These are phyloP conservation scores for Oemleria cerasiformis DNA, from an alignment of 306 rosid genomes.

Conservation along the genomic window DNA sequence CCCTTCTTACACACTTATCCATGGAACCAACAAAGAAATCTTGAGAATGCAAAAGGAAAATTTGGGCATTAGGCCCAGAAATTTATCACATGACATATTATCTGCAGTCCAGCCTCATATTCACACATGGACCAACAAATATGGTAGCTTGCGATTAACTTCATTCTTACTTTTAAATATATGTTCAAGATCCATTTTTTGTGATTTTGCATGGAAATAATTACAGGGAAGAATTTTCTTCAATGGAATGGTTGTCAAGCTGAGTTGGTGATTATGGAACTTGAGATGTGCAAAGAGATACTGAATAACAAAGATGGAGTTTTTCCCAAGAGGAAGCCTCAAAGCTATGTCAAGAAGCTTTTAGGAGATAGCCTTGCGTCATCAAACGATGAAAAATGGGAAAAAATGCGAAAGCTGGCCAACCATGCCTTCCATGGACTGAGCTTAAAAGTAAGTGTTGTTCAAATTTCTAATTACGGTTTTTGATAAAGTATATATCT, in stretches of 20 bases:
- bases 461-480: neutral
- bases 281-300: conserved; percentile 29
- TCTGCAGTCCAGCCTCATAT: conserved; percentile 13
- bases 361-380: conserved; percentile 31
- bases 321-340: neutral
- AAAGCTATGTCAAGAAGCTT: conserved; percentile 5
- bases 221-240: conserved; percentile 30
- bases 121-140: conserved; percentile 6
- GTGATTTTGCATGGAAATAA: neutral
- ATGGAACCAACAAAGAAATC: conserved; percentile 30
- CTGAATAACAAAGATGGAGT: conserved; percentile 16
- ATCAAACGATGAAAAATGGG: conserved; percentile 29
- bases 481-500: neutral
- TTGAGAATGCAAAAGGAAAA: conserved; percentile 13
- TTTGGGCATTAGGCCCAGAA: conserved; percentile 6
- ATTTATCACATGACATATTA: conserved; percentile 21
- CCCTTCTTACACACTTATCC: conserved; percentile 28
- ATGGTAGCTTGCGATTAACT: neutral
- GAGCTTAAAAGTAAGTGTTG: conserved; percentile 33
- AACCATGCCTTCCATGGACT: conserved; percentile 38
- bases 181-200: neutral
- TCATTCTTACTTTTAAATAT: neutral
- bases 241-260: conserved; percentile 32
- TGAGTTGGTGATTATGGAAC: conserved; percentile 23
- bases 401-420: conserved; percentile 31